A percentile compares a stretch with the other conserved stretches of the same genome.
Evolutionary conservation across 2,329 filamentous ascomycete genomes (phyloP).

Genomic region (Ambrosiella xylebori): DNA sequence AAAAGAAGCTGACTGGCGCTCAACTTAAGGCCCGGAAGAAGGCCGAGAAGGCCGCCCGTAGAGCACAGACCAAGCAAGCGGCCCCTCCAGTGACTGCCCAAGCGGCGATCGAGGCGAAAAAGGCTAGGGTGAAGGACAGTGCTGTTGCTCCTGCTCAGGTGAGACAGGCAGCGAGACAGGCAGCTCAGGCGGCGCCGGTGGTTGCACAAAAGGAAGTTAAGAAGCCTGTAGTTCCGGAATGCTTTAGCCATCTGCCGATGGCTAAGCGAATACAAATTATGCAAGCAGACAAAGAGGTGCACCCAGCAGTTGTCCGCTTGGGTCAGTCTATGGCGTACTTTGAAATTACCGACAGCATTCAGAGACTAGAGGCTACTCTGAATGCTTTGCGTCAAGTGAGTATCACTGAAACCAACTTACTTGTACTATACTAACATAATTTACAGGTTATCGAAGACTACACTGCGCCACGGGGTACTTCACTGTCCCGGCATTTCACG

Average conservation of each 20-base stretch:
- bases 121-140: slow-evolving; percentile 15
- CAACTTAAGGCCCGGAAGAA: slow-evolving; percentile 80
- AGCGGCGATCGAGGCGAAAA: slow-evolving; percentile 27
- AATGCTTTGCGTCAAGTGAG: slow-evolving; percentile 71
- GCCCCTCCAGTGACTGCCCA: slow-evolving; percentile 27
- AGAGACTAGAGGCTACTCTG: slow-evolving; percentile 71
- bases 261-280: slow-evolving; percentile 36
- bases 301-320: slow-evolving; percentile 68
- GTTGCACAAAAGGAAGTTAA: slow-evolving; percentile 29
- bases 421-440: slow-evolving; percentile 10
- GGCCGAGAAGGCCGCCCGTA: slow-evolving; percentile 75
- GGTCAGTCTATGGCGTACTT: slow-evolving; percentile 86
- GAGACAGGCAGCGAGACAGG: slow-evolving; percentile 20
- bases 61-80: slow-evolving; percentile 51
- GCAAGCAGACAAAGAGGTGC: slow-evolving; percentile 57
- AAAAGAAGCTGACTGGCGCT: slow-evolving; percentile 50
- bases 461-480: slow-evolving; percentile 67
- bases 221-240: slow-evolving; percentile 48
- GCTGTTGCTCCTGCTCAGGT: slow-evolving; percentile 15
- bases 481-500: slow-evolving; percentile 78
- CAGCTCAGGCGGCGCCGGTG: slow-evolving; percentile 22
- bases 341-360: slow-evolving; percentile 73
- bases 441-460: slow-evolving; percentile 77
- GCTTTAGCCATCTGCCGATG: slow-evolving; percentile 69
- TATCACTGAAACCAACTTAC: background rate